These are phyloP conservation scores for Leucogyrophana mollusca DNA, from an alignment of 768 basidiomycete genomes.

Conservation along the genomic window DNA sequence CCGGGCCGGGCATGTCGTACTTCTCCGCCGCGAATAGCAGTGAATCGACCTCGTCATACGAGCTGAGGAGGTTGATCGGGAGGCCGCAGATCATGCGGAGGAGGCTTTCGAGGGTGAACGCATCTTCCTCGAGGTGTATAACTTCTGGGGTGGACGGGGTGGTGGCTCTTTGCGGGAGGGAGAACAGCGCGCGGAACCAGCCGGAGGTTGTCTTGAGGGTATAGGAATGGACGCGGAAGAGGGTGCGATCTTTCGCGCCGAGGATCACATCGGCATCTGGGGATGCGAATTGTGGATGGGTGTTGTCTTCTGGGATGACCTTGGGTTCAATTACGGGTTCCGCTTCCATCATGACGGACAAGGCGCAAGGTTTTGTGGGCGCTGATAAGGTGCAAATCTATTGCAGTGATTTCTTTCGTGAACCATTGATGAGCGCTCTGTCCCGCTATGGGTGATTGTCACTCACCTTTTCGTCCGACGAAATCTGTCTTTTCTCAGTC, in stretches of 20 bases:
- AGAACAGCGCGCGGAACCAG: constrained; percentile 63
- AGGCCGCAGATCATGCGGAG: constrained; percentile 64
- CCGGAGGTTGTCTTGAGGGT: constrained; percentile 63
- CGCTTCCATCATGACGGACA: constrained; percentile 1
- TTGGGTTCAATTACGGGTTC: constrained; percentile 2
- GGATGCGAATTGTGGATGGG: constrained; percentile 52
- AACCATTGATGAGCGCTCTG: too few species aligned
- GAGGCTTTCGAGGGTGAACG: constrained; percentile 50
- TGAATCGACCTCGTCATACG: constrained; percentile 53
- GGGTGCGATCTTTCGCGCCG: constrained; percentile 47
- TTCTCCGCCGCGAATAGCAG: constrained; percentile 66
- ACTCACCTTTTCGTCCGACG: too few species aligned
- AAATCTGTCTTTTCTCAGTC: too few species aligned
- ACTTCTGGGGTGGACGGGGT: constrained; percentile 24
- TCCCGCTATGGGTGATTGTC: too few species aligned
- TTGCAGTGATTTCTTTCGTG: too few species aligned
- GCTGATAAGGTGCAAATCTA: too few species aligned
- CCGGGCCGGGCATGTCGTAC: constrained; percentile 68
- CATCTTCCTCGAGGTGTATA: constrained; percentile 58
- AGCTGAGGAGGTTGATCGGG: constrained; percentile 44
- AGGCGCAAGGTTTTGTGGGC: too few species aligned
- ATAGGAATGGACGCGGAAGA: constrained; percentile 59
- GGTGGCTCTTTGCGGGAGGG: constrained; percentile 42
- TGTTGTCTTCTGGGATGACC: constrained; percentile 24
- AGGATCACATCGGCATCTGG: constrained; percentile 57